Evolutionary conservation across 176 grass and related monocot species (phyloP).

Genomic region (Juncus effusus): DNA sequence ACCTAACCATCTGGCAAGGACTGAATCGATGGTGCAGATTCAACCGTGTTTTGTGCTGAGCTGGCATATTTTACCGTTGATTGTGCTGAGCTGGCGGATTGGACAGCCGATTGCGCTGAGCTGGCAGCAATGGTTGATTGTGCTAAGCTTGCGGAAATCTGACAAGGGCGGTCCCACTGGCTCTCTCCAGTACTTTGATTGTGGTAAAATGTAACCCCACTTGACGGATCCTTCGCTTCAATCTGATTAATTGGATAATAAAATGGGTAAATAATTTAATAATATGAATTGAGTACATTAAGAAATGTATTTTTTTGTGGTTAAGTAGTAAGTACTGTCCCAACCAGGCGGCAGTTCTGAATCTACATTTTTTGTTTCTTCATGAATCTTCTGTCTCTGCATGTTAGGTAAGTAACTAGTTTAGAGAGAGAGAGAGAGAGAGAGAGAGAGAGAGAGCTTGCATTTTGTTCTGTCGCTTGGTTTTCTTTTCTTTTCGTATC

Average conservation of each 20-base stretch:
- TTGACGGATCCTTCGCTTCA: constrained; percentile 63
- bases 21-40: constrained; percentile 17
- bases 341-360: constrained; percentile 60
- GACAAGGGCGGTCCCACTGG: constrained; percentile 64
- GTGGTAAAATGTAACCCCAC: constrained; percentile 74
- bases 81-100: constrained; percentile 4
- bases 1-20: constrained; percentile 76
- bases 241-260: constrained; percentile 39
- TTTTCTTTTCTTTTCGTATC: constrained; percentile 41
- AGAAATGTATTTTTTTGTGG: too few relatives aligned
- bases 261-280: constrained; percentile 9
- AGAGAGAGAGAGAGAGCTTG: constrained; percentile 41
- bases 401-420: constrained; percentile 7
- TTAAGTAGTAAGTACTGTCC: constrained; percentile 40
- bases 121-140: constrained; percentile 28
- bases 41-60: constrained; percentile 10
- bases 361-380: constrained; percentile 24
- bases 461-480: constrained; percentile 36
- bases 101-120: too few relatives aligned
- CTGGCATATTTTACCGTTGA: constrained; percentile 27
- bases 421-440: constrained; percentile 16
- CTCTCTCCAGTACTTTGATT: constrained; percentile 66
- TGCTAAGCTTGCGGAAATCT: constrained; percentile 12
- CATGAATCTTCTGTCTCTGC: constrained; percentile 43
- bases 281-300: constrained; percentile 3